phyloP scores from a whole-genome alignment of 805 yeast species.

The Candida palmyrensis region DNA sequence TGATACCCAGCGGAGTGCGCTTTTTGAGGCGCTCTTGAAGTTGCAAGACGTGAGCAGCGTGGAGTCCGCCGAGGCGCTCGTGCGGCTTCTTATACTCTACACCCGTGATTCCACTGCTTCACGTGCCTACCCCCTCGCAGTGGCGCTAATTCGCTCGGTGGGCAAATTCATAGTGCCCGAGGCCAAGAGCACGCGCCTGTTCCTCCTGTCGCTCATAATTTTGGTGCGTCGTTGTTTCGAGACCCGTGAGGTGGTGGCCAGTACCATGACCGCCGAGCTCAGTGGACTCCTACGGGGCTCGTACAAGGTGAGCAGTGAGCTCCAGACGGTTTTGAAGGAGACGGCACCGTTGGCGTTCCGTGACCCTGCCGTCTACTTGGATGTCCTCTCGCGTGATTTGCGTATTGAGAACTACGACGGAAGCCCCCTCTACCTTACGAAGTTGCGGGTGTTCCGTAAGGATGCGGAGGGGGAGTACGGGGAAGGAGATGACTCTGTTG shows the following conservation, averaged over 20 bases:
- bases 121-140: background rate
- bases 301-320: constrained; percentile 7
- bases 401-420: constrained; percentile 43
- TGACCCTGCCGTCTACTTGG: constrained; percentile 45
- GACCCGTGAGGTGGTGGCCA: constrained; percentile 42
- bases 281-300: constrained; percentile 21
- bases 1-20: no score
- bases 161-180: background rate
- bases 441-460: constrained; percentile 9
- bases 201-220: constrained; percentile 28
- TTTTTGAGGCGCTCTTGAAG: no score
- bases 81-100: background rate
- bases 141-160: background rate
- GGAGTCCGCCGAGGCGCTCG: background rate
- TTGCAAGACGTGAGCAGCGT: background rate
- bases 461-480: constrained; percentile 9
- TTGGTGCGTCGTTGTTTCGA: constrained; percentile 71
- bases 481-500: no score
- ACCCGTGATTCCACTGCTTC: no score
- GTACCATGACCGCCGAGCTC: constrained; percentile 49
- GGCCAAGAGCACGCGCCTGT: constrained; percentile 4
- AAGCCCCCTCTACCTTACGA: constrained; percentile 14
- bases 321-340: constrained; percentile 45
- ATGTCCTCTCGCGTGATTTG: constrained; percentile 36
- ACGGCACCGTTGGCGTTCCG: constrained; percentile 43